phyloP scores from a whole-genome alignment of 371 early-diverging fungal genomes.

The Scutellospora calospora region DNA sequence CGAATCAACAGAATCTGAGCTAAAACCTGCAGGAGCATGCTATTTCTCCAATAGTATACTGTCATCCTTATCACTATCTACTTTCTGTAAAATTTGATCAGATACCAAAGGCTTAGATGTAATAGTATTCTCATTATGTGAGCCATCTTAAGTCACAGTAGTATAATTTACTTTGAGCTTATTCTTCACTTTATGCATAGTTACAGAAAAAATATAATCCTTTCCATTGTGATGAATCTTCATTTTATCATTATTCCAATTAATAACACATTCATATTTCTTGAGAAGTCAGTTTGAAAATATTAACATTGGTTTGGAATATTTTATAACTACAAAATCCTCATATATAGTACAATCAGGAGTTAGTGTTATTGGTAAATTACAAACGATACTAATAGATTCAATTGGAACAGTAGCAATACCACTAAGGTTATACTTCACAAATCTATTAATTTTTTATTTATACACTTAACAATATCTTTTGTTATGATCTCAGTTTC shows the following conservation, averaged over 20 bases:
- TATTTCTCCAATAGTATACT: no score
- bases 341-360: background rate
- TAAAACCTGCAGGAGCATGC: no score
- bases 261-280: constrained; percentile 8
- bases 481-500: constrained; percentile 22
- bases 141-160: no score
- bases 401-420: constrained; percentile 8
- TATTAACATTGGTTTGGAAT: constrained; percentile 13
- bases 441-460: constrained; percentile 9
- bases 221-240: constrained; percentile 25
- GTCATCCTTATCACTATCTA: no score
- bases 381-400: no score
- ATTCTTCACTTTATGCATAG: constrained; percentile 4
- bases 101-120: no score
- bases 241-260: background rate
- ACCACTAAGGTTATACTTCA: background rate
- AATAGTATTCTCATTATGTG: no score
- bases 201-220: constrained; percentile 26
- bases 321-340: constrained; percentile 12
- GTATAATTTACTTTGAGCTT: no score
- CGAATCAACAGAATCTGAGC: no score
- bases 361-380: constrained; percentile 6
- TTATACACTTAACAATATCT: background rate
- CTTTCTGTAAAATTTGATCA: no score
- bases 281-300: background rate